phyloP scores from a whole-genome alignment of 1,284 basidiomycete species.

The Apiotrichum gamsii region DNA sequence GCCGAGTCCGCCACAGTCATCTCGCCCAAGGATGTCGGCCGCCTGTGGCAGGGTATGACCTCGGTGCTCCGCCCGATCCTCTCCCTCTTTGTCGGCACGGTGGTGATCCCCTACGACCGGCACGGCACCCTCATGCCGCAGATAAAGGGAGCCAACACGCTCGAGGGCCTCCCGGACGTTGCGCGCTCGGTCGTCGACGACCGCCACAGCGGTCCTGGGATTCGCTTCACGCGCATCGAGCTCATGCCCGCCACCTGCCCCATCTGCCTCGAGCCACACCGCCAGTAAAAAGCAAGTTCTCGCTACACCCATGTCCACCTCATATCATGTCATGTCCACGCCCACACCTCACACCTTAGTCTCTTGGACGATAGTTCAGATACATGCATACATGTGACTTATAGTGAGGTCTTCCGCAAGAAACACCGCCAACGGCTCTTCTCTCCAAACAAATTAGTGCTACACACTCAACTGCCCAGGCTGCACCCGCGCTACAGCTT shows the following conservation, averaged over 20 bases:
- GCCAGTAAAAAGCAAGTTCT: too few species aligned
- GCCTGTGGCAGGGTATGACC: background rate
- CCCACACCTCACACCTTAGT: background rate
- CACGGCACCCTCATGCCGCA: background rate
- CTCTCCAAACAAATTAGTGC: too few species aligned
- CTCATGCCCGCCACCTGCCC: too few species aligned
- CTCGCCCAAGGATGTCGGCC: too few species aligned
- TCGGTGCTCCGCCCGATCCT: background rate
- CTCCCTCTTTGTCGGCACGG: background rate
- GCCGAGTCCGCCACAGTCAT: too few species aligned
- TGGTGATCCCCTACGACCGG: background rate
- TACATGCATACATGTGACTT: background rate
- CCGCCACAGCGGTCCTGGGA: background rate
- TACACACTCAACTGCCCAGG: too few species aligned
- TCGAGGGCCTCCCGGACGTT: too few species aligned
- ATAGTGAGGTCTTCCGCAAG: background rate
- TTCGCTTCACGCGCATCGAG: background rate
- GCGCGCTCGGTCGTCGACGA: too few species aligned
- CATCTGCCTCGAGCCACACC: too few species aligned
- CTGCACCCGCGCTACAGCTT: constrained; percentile 17
- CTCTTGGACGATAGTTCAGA: background rate
- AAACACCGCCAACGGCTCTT: background rate
- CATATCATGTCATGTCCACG: background rate
- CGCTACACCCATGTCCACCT: too few species aligned
- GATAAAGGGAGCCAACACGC: background rate